phyloP scores from a whole-genome alignment of 768 basidiomycete genomes.

The Phanerodontia chrysosporium region DNA sequence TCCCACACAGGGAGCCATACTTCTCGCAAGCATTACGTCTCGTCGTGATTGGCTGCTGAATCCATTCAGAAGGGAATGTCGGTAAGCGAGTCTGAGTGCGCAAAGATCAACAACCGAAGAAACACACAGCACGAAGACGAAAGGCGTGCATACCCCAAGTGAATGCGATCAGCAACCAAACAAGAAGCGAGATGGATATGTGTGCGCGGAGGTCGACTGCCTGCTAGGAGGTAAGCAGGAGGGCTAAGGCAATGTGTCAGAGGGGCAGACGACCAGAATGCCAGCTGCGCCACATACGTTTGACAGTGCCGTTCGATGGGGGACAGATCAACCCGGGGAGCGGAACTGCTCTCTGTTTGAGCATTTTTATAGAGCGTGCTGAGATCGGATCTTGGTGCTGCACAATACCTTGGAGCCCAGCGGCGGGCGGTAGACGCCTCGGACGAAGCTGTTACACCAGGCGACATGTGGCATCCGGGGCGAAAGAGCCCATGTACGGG shows the following conservation, averaged over 20 bases:
- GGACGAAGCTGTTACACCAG: background rate
- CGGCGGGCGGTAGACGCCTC: background rate
- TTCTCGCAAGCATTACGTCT: slow-evolving; percentile 72
- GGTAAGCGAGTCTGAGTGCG: slow-evolving; percentile 15
- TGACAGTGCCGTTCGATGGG: background rate
- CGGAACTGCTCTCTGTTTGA: too few relatives aligned
- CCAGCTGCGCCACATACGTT: slow-evolving; percentile 1
- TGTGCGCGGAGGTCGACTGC: slow-evolving; percentile 47
- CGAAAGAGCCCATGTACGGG: background rate
- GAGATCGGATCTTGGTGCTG: slow-evolving; percentile 15
- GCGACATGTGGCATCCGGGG: background rate
- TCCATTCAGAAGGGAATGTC: slow-evolving; percentile 47
- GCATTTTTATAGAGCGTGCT: slow-evolving; percentile 4
- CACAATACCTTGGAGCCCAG: background rate
- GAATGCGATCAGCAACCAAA: slow-evolving; percentile 57
- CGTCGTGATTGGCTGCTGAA: slow-evolving; percentile 66
- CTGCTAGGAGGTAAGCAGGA: slow-evolving; percentile 44
- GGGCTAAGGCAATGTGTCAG: slow-evolving; percentile 7
- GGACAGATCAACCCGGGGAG: slow-evolving; percentile 1
- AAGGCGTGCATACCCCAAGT: slow-evolving; percentile 35
- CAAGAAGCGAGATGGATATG: slow-evolving; percentile 73
- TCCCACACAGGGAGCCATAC: slow-evolving; percentile 65
- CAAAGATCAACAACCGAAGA: slow-evolving; percentile 1
- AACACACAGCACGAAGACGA: background rate
- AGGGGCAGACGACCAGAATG: background rate